These are phyloP conservation scores for Hyaloscypha bicolor DNA, from an alignment of 495 filamentous ascomycete genomes.

Conservation along the genomic window DNA sequence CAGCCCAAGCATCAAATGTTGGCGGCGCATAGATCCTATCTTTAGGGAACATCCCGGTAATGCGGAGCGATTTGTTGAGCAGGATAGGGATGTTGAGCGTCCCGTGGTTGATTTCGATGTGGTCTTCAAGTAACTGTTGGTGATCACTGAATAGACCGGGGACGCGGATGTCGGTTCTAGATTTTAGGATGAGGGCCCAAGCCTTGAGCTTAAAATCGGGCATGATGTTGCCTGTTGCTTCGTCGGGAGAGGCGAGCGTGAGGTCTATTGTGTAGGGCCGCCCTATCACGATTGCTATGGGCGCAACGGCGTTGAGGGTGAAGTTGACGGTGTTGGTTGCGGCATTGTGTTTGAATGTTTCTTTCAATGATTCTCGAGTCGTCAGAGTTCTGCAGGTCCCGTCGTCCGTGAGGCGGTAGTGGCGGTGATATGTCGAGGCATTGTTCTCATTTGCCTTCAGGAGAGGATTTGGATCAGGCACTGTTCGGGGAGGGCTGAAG, in stretches of 20 bases:
- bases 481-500: conserved; percentile 8
- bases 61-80: neutral
- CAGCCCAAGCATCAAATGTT: conserved; percentile 1
- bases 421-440: neutral
- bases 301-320: conserved; percentile 1
- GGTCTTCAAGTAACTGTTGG: neutral
- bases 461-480: neutral
- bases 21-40: neutral
- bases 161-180: conserved; percentile 5
- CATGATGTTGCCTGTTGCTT: neutral
- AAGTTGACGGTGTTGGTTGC: conserved; percentile 11
- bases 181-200: neutral
- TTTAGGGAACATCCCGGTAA: neutral
- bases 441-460: neutral
- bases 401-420: conserved; percentile 4
- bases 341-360: neutral
- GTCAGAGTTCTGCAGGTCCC: conserved; percentile 1
- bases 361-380: conserved; percentile 5
- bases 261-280: neutral
- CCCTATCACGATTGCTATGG: conserved; percentile 4
- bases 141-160: neutral
- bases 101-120: neutral
- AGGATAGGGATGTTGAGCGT: neutral
- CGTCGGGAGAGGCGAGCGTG: neutral
- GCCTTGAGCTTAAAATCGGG: conserved; percentile 3